phyloP scores from a whole-genome alignment of 1,284 basidiomycete species.

The Apiotrichum domesticum region DNA sequence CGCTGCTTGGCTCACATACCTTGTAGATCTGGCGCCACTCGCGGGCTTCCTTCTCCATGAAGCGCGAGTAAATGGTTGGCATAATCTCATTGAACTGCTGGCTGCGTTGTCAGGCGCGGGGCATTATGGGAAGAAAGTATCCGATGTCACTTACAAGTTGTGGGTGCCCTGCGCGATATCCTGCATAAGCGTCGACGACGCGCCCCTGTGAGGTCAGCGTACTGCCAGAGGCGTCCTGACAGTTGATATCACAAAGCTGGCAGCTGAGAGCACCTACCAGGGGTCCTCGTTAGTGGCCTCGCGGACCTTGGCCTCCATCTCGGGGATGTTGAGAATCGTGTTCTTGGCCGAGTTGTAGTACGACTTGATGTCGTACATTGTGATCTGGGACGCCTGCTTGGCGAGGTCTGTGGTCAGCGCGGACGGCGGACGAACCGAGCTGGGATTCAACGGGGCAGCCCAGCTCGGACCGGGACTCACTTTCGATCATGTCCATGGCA shows the following conservation, averaged over 20 bases:
- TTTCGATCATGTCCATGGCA: slow-evolving; percentile 16
- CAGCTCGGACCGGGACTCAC: not conserved
- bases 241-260: not conserved
- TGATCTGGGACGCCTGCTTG: slow-evolving; percentile 46
- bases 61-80: slow-evolving; percentile 90
- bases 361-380: slow-evolving; percentile 83
- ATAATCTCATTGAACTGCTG: slow-evolving; percentile 99
- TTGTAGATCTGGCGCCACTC: slow-evolving; percentile 99
- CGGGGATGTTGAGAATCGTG: slow-evolving; percentile 69
- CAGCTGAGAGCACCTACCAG: slow-evolving; percentile 58
- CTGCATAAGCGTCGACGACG: slow-evolving; percentile 96
- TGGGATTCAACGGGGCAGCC: not conserved
- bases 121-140: not conserved
- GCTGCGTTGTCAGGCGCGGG: slow-evolving; percentile 48
- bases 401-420: slow-evolving; percentile 33
- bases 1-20: slow-evolving; percentile 46
- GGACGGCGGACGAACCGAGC: too few relatives aligned
- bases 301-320: slow-evolving; percentile 94
- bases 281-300: slow-evolving; percentile 98
- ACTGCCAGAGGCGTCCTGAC: too few relatives aligned
- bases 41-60: slow-evolving; percentile 96
- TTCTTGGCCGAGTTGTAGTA: slow-evolving; percentile 79
- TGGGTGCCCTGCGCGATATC: slow-evolving; percentile 66
- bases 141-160: slow-evolving; percentile 27
- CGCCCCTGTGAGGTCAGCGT: slow-evolving; percentile 61